Base-by-base conservation (phyloP, 2,329 filamentous ascomycete species). In the Dactylonectria estremocensis region DNA sequence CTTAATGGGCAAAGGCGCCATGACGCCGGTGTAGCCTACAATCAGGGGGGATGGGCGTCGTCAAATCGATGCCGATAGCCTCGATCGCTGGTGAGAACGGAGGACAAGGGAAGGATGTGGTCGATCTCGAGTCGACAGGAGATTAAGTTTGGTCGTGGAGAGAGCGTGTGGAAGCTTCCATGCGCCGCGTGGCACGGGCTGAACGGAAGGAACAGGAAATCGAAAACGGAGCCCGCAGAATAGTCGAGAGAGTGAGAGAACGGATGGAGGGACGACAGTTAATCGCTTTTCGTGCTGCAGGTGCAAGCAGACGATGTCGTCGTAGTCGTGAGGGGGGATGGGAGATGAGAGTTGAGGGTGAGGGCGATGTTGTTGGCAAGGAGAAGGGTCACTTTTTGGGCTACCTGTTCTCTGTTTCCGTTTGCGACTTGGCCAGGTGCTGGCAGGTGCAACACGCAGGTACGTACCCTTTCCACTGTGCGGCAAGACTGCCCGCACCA, bases 1-100 rank as follows among this genome's bases (percentile, higher is more conserved):
- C 87, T 94, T 95, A 86, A 97, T 97, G 79, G 93, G 94, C 80
- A 97, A 87, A 83, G 91, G 89, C 81, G 90, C 89, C 90, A 88
- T 88, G 81, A 77, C 78, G 80, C 78, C 79, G 71, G 69, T 72
- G 65, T 75, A 74, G 67, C 76, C 72, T 66, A 74, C 67, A 71
- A 74, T 76, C 65, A 79, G 67, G 48, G 70, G 69, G 53, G 61
- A 70, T 28, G 67, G 70, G 60, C 71, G 70, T 71, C 50, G 64
- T 75, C 74, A 62, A 72, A 68, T 69, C 72, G 69, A 71, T 71
- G 70, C 66, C 72, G 71, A 72, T 72, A 68, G 67, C 73, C 61
- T 74, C 69, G 68, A 63, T 53, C 28, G 64, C 60, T 64, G 64
- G 54, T 62, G 62, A 48, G 67, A 66, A 69, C 55, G 64, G 64